Conservation (phyloP, 2,329 filamentous ascomycete species). For the Scedosporium apiospermum region DNA sequence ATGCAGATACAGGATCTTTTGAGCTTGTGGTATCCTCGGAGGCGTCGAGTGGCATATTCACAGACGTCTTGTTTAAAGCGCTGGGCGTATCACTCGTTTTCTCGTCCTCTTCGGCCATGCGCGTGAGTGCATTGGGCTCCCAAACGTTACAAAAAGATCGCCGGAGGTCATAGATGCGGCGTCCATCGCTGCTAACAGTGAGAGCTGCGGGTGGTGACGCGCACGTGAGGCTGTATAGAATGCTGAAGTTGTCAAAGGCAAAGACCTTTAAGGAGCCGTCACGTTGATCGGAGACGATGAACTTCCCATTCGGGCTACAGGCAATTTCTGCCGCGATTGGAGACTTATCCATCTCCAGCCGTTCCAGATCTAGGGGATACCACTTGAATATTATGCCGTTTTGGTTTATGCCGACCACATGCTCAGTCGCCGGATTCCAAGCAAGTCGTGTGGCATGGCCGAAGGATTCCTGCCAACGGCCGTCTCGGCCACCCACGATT, state of each 20-base stretch:
- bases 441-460: not conserved
- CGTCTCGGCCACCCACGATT: no score
- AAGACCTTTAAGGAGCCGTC: not conserved
- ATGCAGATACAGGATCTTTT: not conserved
- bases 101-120: not conserved
- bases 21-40: not conserved
- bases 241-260: not conserved
- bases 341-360: not conserved
- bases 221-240: not conserved
- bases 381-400: not conserved
- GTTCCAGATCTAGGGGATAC: not conserved
- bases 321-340: not conserved
- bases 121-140: not conserved
- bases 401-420: not conserved
- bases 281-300: not conserved
- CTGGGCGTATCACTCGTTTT: not conserved
- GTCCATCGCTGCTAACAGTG: not conserved
- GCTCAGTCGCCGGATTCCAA: not conserved
- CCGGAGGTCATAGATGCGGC: slow-evolving; percentile 1
- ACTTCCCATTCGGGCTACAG: not conserved
- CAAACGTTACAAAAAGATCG: not conserved
- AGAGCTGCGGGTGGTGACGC: not conserved
- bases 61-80: no score
- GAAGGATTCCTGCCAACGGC: not conserved
- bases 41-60: no score